Percentiles rank a stretch among this genome's conserved stretches.
Conservation (phyloP, 192 early-diverging fungal species). For the Paraglomus occultum region DNA sequence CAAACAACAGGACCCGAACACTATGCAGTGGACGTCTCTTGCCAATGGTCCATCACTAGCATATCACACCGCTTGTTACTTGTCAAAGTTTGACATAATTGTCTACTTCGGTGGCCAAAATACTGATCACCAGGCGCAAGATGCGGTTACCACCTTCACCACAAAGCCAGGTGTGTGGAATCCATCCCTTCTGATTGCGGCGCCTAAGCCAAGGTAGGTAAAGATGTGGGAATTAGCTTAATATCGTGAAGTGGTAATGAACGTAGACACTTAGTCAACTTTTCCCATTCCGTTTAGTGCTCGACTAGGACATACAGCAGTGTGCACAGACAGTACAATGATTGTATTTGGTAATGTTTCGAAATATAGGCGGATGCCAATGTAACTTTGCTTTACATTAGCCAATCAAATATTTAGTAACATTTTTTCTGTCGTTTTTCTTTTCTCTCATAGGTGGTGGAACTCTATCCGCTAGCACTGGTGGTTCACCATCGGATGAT, state of each 20-base stretch:
- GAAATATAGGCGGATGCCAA: background rate
- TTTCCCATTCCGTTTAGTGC: too few species aligned
- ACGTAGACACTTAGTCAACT: too few species aligned
- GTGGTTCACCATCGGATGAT: slow-evolving; percentile 33
- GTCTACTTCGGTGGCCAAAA: slow-evolving; percentile 66
- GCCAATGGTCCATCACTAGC: slow-evolving; percentile 56
- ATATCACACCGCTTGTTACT: slow-evolving; percentile 55
- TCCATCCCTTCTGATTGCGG: slow-evolving; percentile 38
- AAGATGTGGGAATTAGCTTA: too few species aligned
- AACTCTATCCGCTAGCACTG: background rate
- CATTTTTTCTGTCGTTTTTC: background rate
- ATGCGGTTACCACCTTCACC: slow-evolving; percentile 52
- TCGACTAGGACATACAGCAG: slow-evolving; percentile 63
- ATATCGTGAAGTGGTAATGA: slow-evolving; percentile 31
- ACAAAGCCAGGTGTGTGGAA: slow-evolving; percentile 54
- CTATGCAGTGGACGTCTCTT: slow-evolving; percentile 56
- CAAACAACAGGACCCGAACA: slow-evolving; percentile 45
- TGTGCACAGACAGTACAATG: slow-evolving; percentile 64
- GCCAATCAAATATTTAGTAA: background rate
- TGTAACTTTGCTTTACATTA: background rate
- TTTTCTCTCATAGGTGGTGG: background rate
- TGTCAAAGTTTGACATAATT: slow-evolving; percentile 52
- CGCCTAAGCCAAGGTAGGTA: background rate
- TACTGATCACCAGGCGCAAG: slow-evolving; percentile 36
- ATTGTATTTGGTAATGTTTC: slow-evolving; percentile 60